These are phyloP conservation scores for Cryomyces antarcticus DNA, from an alignment of 495 filamentous ascomycete species.

Conservation along the genomic window DNA sequence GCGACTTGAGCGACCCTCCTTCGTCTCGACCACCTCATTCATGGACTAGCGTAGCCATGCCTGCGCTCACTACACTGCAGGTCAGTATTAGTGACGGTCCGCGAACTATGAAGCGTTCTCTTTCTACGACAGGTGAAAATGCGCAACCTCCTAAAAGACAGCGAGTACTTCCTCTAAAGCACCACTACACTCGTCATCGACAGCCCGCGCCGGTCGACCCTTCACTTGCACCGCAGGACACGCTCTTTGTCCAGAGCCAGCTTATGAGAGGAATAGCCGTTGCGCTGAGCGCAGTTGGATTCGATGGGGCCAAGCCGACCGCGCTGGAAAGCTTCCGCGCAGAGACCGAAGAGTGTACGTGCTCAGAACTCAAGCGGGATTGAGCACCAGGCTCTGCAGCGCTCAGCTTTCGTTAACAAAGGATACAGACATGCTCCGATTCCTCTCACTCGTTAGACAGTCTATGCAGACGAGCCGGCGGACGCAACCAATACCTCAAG, in stretches of 20 bases:
- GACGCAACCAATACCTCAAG: conserved; percentile 38
- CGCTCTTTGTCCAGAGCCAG: conserved; percentile 18
- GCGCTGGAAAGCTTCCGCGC: conserved; percentile 38
- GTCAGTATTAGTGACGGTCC: too few species aligned
- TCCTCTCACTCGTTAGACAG: conserved; percentile 32
- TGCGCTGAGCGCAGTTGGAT: conserved; percentile 33
- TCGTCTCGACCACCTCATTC: too few species aligned
- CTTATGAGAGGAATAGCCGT: conserved; percentile 36
- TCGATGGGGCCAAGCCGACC: conserved; percentile 31
- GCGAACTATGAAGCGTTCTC: neutral
- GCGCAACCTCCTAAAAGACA: neutral
- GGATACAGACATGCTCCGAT: conserved; percentile 35
- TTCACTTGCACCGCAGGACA: conserved; percentile 5
- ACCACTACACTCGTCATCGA: neutral
- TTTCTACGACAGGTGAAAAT: neutral
- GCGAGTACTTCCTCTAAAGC: neutral
- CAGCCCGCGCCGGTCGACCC: conserved; percentile 16
- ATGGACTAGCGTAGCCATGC: too few species aligned
- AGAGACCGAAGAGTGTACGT: conserved; percentile 42
- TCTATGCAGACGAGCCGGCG: conserved; percentile 44
- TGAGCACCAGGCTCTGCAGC: neutral
- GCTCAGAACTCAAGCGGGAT: neutral
- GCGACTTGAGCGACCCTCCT: too few species aligned
- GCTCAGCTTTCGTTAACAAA: neutral
- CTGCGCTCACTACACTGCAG: too few species aligned